Evolutionary conservation across 2,329 filamentous ascomycete species (phyloP), one percentile per base, ranked within the genome.

Genomic region (Diaporthe sp.): DNA sequence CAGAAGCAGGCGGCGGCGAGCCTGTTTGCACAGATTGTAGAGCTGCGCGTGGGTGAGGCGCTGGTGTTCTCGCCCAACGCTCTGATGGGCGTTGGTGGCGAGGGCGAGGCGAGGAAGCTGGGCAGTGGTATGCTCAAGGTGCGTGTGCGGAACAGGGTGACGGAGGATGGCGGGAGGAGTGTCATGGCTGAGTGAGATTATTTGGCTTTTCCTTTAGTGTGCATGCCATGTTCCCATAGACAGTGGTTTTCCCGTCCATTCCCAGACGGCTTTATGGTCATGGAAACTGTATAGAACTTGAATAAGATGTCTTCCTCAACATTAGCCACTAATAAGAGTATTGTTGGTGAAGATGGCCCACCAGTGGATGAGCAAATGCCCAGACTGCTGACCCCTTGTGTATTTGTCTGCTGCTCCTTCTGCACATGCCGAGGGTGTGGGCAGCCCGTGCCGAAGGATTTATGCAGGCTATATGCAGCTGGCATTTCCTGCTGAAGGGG

Each of bases 1-100:
- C 46, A 42, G 15, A 79, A 76, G 5, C 78, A 84, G 67, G 76
- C 79, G 8, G 75, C 75, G 6, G 31, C 80, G 51, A 83, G 84
- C 34, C 79, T 88, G 1, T 87, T 89, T 57, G 79, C 81, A 15
- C 80, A 81, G 37, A 88, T 89, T 53, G 84, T 88, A 12, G 78
- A 80, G 7, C 81, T 89, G 15, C 80, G 80, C 5, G 85, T 84
- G 3, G 87, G 87, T 0, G 86, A 89, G 73, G 87, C 86, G 1
- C 79, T 89, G 2, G 62, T 89, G 9, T 89, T 89, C 77, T 84
- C 85, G 1, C 87, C 87, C 0, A 87, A 82, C 51, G 87, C 86
- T 0, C 79, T 87, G 1, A 60, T 85, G 9, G 81, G 80, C 1
- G 76, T 87, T 42, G 19, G 17, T 22, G 13, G 74, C 6, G 37